These are phyloP conservation scores for Mytilinidion resinicola DNA, from an alignment of 495 filamentous ascomycete genomes.

Conservation along the genomic window DNA sequence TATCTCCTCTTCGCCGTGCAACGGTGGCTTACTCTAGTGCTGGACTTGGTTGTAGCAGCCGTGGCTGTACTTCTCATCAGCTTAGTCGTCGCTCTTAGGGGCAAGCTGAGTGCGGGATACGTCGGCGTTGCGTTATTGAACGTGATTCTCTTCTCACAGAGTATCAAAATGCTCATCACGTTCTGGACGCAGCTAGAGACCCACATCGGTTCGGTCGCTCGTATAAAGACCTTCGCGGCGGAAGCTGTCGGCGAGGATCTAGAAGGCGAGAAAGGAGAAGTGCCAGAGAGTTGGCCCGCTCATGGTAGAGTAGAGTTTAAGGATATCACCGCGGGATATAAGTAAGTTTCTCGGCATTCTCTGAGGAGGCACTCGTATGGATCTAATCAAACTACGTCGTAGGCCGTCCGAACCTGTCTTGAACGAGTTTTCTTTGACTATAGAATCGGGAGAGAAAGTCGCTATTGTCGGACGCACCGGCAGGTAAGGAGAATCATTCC, in stretches of 20 bases:
- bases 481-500: background rate
- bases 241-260: slow-evolving; percentile 28
- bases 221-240: slow-evolving; percentile 8
- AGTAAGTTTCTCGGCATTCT: background rate
- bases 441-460: slow-evolving; percentile 47
- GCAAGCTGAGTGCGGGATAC: background rate
- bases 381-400: too few relatives aligned
- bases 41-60: slow-evolving; percentile 37
- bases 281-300: slow-evolving; percentile 11
- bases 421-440: slow-evolving; percentile 45
- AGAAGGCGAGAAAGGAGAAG: slow-evolving; percentile 2
- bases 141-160: slow-evolving; percentile 2
- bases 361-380: background rate
- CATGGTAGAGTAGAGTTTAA: slow-evolving; percentile 8
- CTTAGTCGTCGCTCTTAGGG: background rate
- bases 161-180: slow-evolving; percentile 4
- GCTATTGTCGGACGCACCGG: slow-evolving; percentile 59
- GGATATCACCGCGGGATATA: slow-evolving; percentile 6
- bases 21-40: slow-evolving; percentile 37
- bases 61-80: slow-evolving; percentile 24
- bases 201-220: slow-evolving; percentile 11
- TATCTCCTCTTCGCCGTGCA: slow-evolving; percentile 51
- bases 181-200: slow-evolving; percentile 20
- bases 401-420: slow-evolving; percentile 33
- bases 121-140: slow-evolving; percentile 16